Evolutionary conservation across 257 asterid species (phyloP), one percentile per base, ranked within the genome.

Genomic region (Rhazya stricta): DNA sequence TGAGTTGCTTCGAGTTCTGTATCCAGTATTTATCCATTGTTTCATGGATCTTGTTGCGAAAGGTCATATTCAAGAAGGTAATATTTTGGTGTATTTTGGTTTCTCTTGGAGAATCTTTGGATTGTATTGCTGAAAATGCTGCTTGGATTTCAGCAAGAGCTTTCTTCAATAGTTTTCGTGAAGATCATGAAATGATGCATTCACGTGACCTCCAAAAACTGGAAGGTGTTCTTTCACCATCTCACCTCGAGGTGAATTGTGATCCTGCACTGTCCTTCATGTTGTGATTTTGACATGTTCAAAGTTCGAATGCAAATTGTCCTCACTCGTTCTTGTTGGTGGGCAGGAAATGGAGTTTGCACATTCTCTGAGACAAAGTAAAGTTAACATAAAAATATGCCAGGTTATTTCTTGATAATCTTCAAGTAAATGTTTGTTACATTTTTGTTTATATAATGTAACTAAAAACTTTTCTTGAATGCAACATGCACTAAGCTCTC

Each of bases 341-440:
- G 42, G 81, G 81, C 74, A 93, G 97, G 99, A 95, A 82, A 92
- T 95, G 99, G 98, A 91, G 82, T 95, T 95, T 76, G 99, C 99
- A 34, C 98, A 91, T 82, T 82, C 96, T 60, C 72, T 92, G 65
- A 91, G 98, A 87, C 91, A 89, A 83, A 92, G 96, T 89, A 95
- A 95, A 87, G 97, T 80, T 77, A 89, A 81, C 88, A 89, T 95
- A 76, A 95, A 92, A 85, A 88, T 95, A 73, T 92, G 99, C 74
- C 91, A 93, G 86, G 98, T 93, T 78, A 80, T 78, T 73, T 79
- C 63, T 62, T 41, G 32, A 48, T 41, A 43, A 81, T 53, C 39
- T 57, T 76, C 72, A 50, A 79, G 16, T 3, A 56, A 2, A 50
- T 71, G 27, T 65, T 25, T 66, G 27, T 70, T 21, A 43, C 27